Conservation (phyloP, 2,329 filamentous ascomycete species). For the Bertia moriformis region DNA sequence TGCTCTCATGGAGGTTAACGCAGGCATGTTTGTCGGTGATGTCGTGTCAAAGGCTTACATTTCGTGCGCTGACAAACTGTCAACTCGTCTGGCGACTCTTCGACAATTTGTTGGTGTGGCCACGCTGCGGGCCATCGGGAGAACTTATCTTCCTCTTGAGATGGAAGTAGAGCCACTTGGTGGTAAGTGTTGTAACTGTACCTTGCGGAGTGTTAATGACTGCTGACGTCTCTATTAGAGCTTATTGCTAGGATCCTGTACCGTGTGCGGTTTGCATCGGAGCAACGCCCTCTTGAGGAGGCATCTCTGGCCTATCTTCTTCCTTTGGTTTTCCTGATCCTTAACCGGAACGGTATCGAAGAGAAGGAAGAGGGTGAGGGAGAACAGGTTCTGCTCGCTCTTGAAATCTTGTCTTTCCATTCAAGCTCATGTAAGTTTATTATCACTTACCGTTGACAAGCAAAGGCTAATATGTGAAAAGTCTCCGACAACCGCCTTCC, state of each 20-base stretch:
- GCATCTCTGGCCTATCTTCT: conserved; percentile 79
- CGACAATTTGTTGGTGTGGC: conserved; percentile 77
- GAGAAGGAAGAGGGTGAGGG: conserved; percentile 67
- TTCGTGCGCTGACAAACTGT: conserved; percentile 61
- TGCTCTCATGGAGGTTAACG: conserved; percentile 63
- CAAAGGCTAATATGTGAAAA: too few relatives aligned
- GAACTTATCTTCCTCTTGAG: conserved; percentile 57
- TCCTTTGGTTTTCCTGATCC: conserved; percentile 64
- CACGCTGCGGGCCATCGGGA: conserved; percentile 64
- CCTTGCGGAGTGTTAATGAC: too few relatives aligned
- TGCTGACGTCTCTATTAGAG: conserved; percentile 19
- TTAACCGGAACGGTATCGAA: conserved; percentile 61
- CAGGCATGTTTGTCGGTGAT: conserved; percentile 68
- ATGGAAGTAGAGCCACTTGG: conserved; percentile 62
- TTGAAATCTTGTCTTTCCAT: conserved; percentile 82
- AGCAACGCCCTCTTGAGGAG: conserved; percentile 84
- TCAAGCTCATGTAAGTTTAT: conserved; percentile 51
- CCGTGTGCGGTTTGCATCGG: conserved; percentile 73
- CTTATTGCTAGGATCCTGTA: conserved; percentile 82
- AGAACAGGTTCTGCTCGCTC: conserved; percentile 73
- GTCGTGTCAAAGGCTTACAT: conserved; percentile 66
- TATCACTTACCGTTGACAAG: too few relatives aligned
- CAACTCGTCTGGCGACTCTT: conserved; percentile 59
- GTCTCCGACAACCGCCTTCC: conserved; percentile 58
- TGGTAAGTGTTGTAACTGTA: not conserved